Evolutionary conservation across 306 rosid species (phyloP).

Genomic region (Medicago truncatula): MtrunA17r5.0-ANR NC_053045.1:35618501-35619000

Average conservation of each 20-base stretch:
- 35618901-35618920: slow-evolving; percentile 90
- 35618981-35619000: slow-evolving; percentile 8
- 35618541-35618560: slow-evolving; percentile 71
- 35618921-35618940: slow-evolving; percentile 83
- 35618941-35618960: slow-evolving; percentile 96
- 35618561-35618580: slow-evolving; percentile 78
- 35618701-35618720: not conserved
- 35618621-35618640: slow-evolving; percentile 83
- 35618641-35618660: slow-evolving; percentile 74
- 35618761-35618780: not conserved
- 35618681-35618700: slow-evolving; percentile 36
- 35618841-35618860: slow-evolving; percentile 20
- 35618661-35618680: slow-evolving; percentile 81
- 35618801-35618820: not conserved
- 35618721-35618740: not conserved
- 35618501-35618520: slow-evolving; percentile 20
- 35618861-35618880: slow-evolving; percentile 88
- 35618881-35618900: slow-evolving; percentile 99
- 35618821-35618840: not conserved
- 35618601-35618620: slow-evolving; percentile 87
- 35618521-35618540: slow-evolving; percentile 11
- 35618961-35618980: slow-evolving; percentile 50
- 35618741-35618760: not conserved
- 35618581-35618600: slow-evolving; percentile 93
- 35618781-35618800: slow-evolving; percentile 8